phyloP scores from a whole-genome alignment of 345 rosid species.

The Triadica sebifera region DNA sequence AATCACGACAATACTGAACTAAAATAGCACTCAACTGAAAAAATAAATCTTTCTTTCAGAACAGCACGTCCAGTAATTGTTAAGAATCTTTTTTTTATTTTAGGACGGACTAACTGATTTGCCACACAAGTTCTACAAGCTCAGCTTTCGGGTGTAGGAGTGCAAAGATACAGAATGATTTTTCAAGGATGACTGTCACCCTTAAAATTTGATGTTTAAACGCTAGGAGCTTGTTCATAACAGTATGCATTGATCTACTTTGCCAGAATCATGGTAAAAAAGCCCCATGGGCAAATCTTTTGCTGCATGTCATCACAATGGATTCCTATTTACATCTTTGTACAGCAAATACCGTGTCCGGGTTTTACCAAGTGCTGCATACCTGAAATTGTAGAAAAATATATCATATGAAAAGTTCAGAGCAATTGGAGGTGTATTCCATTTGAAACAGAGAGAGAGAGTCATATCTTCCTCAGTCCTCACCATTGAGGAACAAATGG shows the following conservation, averaged over 20 bases:
- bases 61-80: not conserved
- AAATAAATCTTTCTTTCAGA: not conserved
- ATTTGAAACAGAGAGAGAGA: not conserved
- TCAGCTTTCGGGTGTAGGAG: not conserved
- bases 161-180: not conserved
- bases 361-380: conserved; percentile 79
- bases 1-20: not conserved
- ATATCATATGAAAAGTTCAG: not conserved
- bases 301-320: conserved; percentile 25
- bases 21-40: not conserved
- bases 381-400: conserved; percentile 45
- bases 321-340: conserved; percentile 87
- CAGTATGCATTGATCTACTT: not conserved
- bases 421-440: conserved; percentile 5
- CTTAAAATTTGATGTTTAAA: not conserved
- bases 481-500: conserved; percentile 95
- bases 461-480: conserved; percentile 23
- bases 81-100: not conserved
- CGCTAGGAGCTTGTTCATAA: not conserved
- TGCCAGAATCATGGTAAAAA: not conserved
- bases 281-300: not conserved
- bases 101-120: not conserved
- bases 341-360: conserved; percentile 62
- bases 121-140: not conserved
- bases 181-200: not conserved